A percentile compares a stretch with the other conserved stretches of the same genome.
Evolutionary conservation across 805 yeast species (phyloP).

Genomic region (Wickerhamiella siamensis): DNA sequence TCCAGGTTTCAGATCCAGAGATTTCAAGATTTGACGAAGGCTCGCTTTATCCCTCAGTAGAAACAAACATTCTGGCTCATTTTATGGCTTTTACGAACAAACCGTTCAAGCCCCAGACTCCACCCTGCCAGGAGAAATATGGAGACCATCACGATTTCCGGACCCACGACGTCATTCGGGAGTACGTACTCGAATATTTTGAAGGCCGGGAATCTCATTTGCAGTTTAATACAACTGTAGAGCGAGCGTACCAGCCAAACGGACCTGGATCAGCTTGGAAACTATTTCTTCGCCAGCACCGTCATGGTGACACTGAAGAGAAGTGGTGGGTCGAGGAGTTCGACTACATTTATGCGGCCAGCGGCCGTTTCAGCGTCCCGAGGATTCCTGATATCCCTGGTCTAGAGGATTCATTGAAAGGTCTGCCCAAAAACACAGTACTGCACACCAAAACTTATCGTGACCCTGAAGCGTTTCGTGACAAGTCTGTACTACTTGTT

Average conservation of each 20-base stretch:
- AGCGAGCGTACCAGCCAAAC: conserved; percentile 6
- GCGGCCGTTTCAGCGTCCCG: conserved; percentile 21
- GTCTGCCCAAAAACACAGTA: conserved; percentile 19
- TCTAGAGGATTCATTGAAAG: conserved; percentile 7
- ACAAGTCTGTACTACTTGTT: conserved; percentile 22
- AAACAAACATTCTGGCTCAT: conserved; percentile 12
- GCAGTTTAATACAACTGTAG: conserved; percentile 7
- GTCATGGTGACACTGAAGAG: conserved; percentile 1
- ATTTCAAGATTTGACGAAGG: conserved; percentile 2
- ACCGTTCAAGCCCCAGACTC: conserved; percentile 6
- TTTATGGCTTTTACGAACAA: conserved; percentile 10
- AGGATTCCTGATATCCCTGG: conserved; percentile 21
- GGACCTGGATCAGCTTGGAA: conserved; percentile 8
- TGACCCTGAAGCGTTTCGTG: conserved; percentile 14
- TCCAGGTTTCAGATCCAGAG: neutral
- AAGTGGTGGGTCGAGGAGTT: conserved; percentile 10
- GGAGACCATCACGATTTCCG: conserved; percentile 12
- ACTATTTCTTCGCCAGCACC: conserved; percentile 2
- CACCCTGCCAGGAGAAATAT: conserved; percentile 7
- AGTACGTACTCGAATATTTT: conserved; percentile 8
- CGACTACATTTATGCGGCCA: conserved; percentile 17
- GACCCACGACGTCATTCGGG: conserved; percentile 8
- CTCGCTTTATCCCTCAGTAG: conserved; percentile 11
- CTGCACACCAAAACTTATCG: conserved; percentile 26
- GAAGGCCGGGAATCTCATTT: conserved; percentile 5